phyloP scores from a whole-genome alignment of 2,329 filamentous ascomycete species.

The Aspergillus sp. region DNA sequence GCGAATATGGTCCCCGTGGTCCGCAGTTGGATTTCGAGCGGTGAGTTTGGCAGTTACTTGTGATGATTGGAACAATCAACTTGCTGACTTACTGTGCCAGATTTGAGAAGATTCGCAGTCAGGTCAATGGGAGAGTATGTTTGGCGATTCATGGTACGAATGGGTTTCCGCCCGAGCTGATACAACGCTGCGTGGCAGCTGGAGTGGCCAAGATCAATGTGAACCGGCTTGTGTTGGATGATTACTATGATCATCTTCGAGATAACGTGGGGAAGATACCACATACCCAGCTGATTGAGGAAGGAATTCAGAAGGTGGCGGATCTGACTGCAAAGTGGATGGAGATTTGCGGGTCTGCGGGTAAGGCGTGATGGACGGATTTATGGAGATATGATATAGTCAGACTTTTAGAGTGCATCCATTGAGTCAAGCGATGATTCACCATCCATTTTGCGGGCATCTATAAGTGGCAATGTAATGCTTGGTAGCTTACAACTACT shows the following conservation, averaged over 20 bases:
- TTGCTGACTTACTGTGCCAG: not conserved
- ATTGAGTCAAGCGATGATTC: too few species aligned
- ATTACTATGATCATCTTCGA: slow-evolving; percentile 52
- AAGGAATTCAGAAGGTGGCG: slow-evolving; percentile 37
- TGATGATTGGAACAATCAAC: not conserved
- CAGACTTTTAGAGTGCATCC: too few species aligned
- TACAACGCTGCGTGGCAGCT: slow-evolving; percentile 55
- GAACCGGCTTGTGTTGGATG: slow-evolving; percentile 57
- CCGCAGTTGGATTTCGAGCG: slow-evolving; percentile 63
- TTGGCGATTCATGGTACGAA: slow-evolving; percentile 62
- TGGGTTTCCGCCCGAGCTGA: slow-evolving; percentile 57
- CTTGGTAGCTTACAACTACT: too few species aligned
- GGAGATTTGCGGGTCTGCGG: slow-evolving; percentile 22
- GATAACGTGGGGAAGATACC: slow-evolving; percentile 53
- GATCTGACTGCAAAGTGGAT: slow-evolving; percentile 24
- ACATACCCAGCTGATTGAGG: slow-evolving; percentile 58
- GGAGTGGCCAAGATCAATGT: slow-evolving; percentile 61
- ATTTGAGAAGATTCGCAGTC: slow-evolving; percentile 51
- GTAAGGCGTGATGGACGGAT: slow-evolving; percentile 4
- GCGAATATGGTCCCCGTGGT: slow-evolving; percentile 67
- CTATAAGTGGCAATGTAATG: too few species aligned
- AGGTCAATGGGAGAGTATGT: slow-evolving; percentile 51
- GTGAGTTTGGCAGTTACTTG: not conserved
- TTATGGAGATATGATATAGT: too few species aligned
- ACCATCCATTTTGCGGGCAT: not conserved